Conservation (phyloP, 1,139 yeast genomes). For the Diutina ranongensis region DNA sequence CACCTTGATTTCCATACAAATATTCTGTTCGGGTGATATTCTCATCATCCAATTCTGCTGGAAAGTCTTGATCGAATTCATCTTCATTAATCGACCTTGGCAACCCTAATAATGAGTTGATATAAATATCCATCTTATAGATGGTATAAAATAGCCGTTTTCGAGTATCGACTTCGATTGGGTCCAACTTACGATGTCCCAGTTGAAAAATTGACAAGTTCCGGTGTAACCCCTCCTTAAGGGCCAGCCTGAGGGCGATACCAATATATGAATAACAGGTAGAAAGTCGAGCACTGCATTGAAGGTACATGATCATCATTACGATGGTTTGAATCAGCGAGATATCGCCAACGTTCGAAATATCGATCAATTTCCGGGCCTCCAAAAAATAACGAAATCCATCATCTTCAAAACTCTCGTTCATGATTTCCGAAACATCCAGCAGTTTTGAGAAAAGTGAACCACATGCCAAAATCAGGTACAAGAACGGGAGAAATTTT, state of each 20-base stretch:
- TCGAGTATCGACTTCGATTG: constrained; percentile 77
- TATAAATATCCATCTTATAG: constrained; percentile 84
- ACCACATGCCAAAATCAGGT: constrained; percentile 35
- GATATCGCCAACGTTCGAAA: constrained; percentile 36
- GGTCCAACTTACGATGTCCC: constrained; percentile 45
- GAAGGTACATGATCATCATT: constrained; percentile 65
- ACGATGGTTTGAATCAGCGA: constrained; percentile 57
- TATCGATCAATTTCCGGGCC: constrained; percentile 10
- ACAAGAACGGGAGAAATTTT: constrained; percentile 67
- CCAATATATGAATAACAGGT: constrained; percentile 91
- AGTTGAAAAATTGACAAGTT: constrained; percentile 44
- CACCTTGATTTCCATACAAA: constrained; percentile 24
- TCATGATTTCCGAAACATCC: not conserved
- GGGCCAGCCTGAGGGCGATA: constrained; percentile 78
- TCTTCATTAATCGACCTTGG: constrained; percentile 69
- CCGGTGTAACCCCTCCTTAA: constrained; percentile 82
- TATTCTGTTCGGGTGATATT: constrained; percentile 59
- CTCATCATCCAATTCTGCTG: constrained; percentile 79
- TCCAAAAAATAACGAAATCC: constrained; percentile 5
- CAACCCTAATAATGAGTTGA: constrained; percentile 78
- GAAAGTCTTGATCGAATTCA: constrained; percentile 83
- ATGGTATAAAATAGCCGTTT: constrained; percentile 83
- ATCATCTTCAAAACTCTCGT: constrained; percentile 1
- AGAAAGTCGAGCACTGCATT: constrained; percentile 81
- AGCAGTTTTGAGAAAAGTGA: constrained; percentile 7